Evolutionary conservation across 768 basidiomycete genomes (phyloP).

Genomic region (Russula vinacea): DNA sequence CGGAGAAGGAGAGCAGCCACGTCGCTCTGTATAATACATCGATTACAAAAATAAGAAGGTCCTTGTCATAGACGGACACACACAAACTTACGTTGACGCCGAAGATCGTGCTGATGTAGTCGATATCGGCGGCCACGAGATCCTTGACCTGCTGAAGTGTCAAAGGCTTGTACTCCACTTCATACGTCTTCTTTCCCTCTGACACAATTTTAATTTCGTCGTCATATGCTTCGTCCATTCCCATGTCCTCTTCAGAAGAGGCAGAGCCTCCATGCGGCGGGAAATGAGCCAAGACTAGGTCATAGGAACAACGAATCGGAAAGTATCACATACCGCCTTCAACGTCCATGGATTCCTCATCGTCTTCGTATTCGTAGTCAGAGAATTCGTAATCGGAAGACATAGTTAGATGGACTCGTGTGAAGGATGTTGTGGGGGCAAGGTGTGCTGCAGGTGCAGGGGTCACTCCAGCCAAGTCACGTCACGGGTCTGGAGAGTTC

Average conservation of each 20-base stretch:
- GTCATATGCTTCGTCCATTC: conserved; percentile 57
- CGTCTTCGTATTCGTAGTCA: conserved; percentile 69
- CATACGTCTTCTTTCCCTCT: conserved; percentile 66
- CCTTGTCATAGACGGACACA: background rate
- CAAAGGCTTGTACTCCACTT: conserved; percentile 80
- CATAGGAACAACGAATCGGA: conserved; percentile 31
- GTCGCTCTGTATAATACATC: conserved; percentile 45
- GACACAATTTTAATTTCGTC: conserved; percentile 60
- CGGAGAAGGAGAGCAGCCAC: conserved; percentile 78
- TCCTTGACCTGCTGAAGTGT: conserved; percentile 70
- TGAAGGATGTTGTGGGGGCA: conserved; percentile 3
- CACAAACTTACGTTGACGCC: conserved; percentile 75
- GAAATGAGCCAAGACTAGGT: conserved; percentile 30
- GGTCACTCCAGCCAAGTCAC: conserved; percentile 2
- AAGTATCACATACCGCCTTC: conserved; percentile 47
- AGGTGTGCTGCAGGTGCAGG: conserved; percentile 10
- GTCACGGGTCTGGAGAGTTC: background rate
- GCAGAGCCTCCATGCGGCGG: conserved; percentile 39
- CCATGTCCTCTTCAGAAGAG: conserved; percentile 59
- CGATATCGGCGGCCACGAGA: conserved; percentile 73
- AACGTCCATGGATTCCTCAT: conserved; percentile 61
- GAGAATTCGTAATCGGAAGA: conserved; percentile 70
- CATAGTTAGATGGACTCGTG: conserved; percentile 36
- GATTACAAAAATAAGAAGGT: background rate
- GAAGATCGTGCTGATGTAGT: conserved; percentile 84